These are phyloP conservation scores for Sonneratia caseolaris DNA, from an alignment of 345 rosid genomes.

Conservation along the genomic window DNA sequence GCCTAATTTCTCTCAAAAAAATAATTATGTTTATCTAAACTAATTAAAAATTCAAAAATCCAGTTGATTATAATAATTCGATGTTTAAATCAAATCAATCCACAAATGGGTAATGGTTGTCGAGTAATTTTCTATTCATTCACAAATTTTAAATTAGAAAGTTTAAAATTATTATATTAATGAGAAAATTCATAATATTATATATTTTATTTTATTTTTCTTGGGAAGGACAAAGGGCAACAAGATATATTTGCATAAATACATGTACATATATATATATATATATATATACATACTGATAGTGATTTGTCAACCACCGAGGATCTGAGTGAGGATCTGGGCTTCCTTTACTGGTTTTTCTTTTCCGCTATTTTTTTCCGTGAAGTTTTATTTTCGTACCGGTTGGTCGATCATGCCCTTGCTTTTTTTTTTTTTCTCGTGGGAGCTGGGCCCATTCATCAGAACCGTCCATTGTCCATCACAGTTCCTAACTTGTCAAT, in stretches of 20 bases:
- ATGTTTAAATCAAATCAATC: too few species aligned
- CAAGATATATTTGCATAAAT: background rate
- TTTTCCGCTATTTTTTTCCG: background rate
- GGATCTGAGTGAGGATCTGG: background rate
- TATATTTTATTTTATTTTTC: background rate
- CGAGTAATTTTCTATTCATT: too few species aligned
- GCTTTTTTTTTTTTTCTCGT: background rate
- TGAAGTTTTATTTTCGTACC: background rate
- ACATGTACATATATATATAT: too few species aligned
- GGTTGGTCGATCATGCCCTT: background rate
- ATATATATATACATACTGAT: constrained; percentile 12
- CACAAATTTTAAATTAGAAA: too few species aligned
- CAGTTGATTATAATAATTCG: too few species aligned
- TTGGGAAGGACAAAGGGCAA: background rate
- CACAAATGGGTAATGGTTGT: too few species aligned
- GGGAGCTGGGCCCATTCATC: background rate
- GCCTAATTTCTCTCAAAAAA: background rate
- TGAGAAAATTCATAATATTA: background rate
- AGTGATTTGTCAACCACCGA: constrained; percentile 34
- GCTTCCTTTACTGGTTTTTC: background rate
- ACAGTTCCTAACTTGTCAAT: background rate
- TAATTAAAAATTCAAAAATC: too few species aligned
- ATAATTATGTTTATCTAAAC: too few species aligned
- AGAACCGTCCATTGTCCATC: constrained; percentile 1
- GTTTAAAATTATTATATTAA: too few species aligned